A percentile compares a stretch with the other conserved stretches of the same genome.
Conservation (phyloP, 139 green algal species). For the Microglena sp. region DNA sequence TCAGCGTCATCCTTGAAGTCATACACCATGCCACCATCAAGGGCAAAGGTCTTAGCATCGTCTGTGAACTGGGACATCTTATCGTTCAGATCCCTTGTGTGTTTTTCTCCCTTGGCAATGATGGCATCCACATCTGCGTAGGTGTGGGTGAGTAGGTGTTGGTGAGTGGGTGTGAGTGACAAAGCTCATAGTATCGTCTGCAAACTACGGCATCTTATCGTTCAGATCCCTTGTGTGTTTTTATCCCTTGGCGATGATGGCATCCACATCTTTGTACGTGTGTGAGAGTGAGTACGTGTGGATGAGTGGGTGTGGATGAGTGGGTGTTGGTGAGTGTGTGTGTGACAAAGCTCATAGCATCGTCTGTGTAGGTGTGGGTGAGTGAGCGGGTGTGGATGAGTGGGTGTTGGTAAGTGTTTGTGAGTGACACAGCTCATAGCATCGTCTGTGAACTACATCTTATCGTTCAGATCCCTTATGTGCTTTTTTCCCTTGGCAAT, state of each 20-base stretch:
- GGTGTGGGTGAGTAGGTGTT: background rate
- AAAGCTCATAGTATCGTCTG: constrained; percentile 90
- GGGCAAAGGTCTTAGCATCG: constrained; percentile 86
- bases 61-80: constrained; percentile 96
- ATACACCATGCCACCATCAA: constrained; percentile 82
- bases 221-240: constrained; percentile 81
- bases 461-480: constrained; percentile 86
- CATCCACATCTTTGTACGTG: constrained; percentile 73
- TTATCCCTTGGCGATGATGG: constrained; percentile 91
- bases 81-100: constrained; percentile 83
- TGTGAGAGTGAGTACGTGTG: background rate
- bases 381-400: too few species aligned
- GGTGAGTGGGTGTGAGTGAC: too few species aligned
- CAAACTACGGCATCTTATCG: constrained; percentile 93
- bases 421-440: constrained; percentile 88
- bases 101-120: constrained; percentile 84
- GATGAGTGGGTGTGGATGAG: too few species aligned
- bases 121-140: constrained; percentile 87
- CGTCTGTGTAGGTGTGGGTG: constrained; percentile 96
- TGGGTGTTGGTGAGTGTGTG: too few species aligned
- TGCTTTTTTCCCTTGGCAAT: constrained; percentile 85
- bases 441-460: constrained; percentile 90
- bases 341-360: constrained; percentile 88
- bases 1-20: constrained; percentile 78
- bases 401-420: too few species aligned